These are phyloP conservation scores for Stagonosporopsis vannaccii DNA, from an alignment of 2,329 filamentous ascomycete genomes.

Conservation along the genomic window DNA sequence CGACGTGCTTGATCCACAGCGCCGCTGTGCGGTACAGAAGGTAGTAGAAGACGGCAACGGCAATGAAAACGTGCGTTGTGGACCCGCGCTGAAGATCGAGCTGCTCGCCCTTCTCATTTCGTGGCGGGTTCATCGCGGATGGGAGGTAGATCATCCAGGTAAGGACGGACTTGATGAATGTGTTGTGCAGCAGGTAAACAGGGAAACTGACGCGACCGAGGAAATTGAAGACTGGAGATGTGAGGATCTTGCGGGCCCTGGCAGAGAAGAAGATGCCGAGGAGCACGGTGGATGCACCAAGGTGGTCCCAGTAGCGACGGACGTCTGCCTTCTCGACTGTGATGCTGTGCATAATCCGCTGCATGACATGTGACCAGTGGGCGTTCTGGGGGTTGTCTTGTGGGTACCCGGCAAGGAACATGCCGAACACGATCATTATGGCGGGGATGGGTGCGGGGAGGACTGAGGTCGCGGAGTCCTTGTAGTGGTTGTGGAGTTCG, in stretches of 20 bases:
- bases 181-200: slow-evolving; percentile 69
- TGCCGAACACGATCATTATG: slow-evolving; percentile 60
- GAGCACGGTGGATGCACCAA: slow-evolving; percentile 59
- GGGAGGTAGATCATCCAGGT: slow-evolving; percentile 65
- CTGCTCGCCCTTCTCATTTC: slow-evolving; percentile 46
- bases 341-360: slow-evolving; percentile 53
- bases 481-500: slow-evolving; percentile 63
- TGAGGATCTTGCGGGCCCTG: slow-evolving; percentile 60
- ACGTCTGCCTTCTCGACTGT: slow-evolving; percentile 58
- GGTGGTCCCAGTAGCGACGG: slow-evolving; percentile 58
- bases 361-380: slow-evolving; percentile 61
- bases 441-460: slow-evolving; percentile 59
- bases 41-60: slow-evolving; percentile 47
- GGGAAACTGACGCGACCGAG: slow-evolving; percentile 70
- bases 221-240: slow-evolving; percentile 65
- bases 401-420: slow-evolving; percentile 67
- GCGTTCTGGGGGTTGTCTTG: slow-evolving; percentile 62
- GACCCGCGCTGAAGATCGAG: slow-evolving; percentile 45
- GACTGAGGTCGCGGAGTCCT: slow-evolving; percentile 58
- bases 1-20: slow-evolving; percentile 46
- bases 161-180: slow-evolving; percentile 65
- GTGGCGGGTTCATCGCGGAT: slow-evolving; percentile 47
- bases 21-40: slow-evolving; percentile 44
- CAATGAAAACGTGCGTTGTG: slow-evolving; percentile 41
- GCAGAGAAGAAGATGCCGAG: slow-evolving; percentile 63